phyloP scores from a whole-genome alignment of 768 basidiomycete genomes.

The Paxillus ammoniavirescens region DNA sequence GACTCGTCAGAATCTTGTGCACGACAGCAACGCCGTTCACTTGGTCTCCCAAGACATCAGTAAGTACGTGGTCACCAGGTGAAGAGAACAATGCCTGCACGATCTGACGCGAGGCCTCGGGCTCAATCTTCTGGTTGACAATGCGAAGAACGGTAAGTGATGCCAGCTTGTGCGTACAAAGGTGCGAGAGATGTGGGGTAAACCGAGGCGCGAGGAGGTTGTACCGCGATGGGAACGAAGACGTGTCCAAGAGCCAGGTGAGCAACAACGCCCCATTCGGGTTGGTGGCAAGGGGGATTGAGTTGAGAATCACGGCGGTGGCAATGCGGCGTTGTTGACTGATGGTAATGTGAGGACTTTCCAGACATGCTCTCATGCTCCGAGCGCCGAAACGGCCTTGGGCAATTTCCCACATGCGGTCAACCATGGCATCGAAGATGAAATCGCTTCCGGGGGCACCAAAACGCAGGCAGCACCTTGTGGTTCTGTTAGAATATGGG shows the following conservation, averaged over 20 bases:
- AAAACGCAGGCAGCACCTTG: constrained; percentile 87
- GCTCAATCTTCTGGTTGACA: constrained; percentile 94
- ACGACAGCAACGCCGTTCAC: constrained; percentile 93
- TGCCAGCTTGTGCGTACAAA: constrained; percentile 97
- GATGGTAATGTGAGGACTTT: constrained; percentile 81
- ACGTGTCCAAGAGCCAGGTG: constrained; percentile 96
- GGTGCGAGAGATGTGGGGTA: constrained; percentile 92
- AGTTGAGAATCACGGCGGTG: constrained; percentile 92
- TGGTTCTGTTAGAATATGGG: constrained; percentile 5
- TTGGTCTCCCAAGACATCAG: constrained; percentile 93
- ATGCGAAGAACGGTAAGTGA: constrained; percentile 93
- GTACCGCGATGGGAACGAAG: constrained; percentile 94
- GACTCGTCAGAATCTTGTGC: constrained; percentile 87
- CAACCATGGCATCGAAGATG: constrained; percentile 96
- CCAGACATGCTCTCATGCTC: constrained; percentile 95
- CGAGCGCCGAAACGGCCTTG: constrained; percentile 98
- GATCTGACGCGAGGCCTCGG: constrained; percentile 81
- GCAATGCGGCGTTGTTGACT: constrained; percentile 96
- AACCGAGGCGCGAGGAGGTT: constrained; percentile 92
- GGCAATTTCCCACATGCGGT: constrained; percentile 97
- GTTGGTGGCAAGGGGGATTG: constrained; percentile 95
- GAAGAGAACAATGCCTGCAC: constrained; percentile 91
- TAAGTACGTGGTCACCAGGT: constrained; percentile 84
- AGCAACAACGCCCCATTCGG: constrained; percentile 94
- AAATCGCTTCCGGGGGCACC: constrained; percentile 89